These are phyloP conservation scores for Zoysia japonica DNA, from an alignment of 176 grass and related monocot genomes.

Conservation along the genomic window DNA sequence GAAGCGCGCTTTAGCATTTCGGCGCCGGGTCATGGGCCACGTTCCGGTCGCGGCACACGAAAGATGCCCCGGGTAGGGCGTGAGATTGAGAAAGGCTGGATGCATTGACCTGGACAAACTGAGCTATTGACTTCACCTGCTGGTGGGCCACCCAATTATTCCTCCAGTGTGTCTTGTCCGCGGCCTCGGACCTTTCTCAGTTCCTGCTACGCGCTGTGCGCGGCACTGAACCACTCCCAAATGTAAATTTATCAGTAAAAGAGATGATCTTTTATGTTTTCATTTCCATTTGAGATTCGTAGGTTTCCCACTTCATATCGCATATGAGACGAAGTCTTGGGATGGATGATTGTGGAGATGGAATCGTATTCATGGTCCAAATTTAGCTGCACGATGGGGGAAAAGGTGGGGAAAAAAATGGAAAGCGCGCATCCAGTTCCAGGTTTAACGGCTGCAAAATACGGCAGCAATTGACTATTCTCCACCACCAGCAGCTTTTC, in stretches of 20 bases:
- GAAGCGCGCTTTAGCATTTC: background rate
- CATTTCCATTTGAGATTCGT: no score
- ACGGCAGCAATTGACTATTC: constrained; percentile 21
- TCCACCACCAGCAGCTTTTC: background rate
- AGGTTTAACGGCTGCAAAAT: constrained; percentile 40
- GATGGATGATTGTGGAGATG: constrained; percentile 9
- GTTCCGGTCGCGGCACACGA: constrained; percentile 1
- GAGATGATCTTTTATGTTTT: no score
- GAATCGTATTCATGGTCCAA: constrained; percentile 14
- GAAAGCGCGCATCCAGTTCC: constrained; percentile 51
- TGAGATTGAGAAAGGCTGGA: constrained; percentile 21
- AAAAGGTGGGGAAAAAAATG: background rate
- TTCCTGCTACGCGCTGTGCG: background rate
- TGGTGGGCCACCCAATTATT: constrained; percentile 24
- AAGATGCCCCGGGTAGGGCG: constrained; percentile 2
- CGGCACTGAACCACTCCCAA: background rate
- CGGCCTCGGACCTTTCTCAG: background rate
- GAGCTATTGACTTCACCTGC: constrained; percentile 3
- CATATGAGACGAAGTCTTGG: background rate
- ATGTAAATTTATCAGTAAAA: background rate
- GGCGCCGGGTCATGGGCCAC: constrained; percentile 16
- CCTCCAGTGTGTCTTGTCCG: background rate
- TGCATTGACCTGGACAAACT: constrained; percentile 26
- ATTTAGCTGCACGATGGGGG: constrained; percentile 12
- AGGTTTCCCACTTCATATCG: background rate